Base-by-base conservation (phyloP, 208 protist genomes). In the Spongospora subterranea region DNA sequence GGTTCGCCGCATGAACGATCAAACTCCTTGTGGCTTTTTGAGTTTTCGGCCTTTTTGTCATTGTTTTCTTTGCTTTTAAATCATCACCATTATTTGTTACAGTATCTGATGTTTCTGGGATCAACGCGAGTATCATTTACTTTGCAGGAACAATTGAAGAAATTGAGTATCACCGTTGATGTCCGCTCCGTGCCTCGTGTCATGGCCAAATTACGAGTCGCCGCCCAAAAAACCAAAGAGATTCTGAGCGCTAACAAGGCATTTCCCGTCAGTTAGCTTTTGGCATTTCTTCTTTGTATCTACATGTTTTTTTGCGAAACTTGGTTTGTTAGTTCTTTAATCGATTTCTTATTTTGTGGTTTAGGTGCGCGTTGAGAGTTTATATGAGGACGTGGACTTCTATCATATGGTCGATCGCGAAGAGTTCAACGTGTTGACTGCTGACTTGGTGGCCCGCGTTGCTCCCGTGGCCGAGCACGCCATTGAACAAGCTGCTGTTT, bases 311-410 rank as follows among this genome's bases (percentile, higher is more conserved):
- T n/a, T 66, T n/a, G 29, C 29, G 29, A 66, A 66, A n/a, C 29
- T 66, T 66, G 29, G 54, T 66, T 66, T 66, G 54, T 29, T 29
- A 66, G 29, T 66, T 66, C 29, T n/a, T n/a, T n/a, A n/a, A n/a
- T n/a, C n/a, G n/a, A n/a, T n/a, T n/a, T n/a, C n/a, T n/a, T n/a
- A n/a, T 60, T 29, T 29, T 29, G 13, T 24, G 50, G 13, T 60
- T 60, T 60, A 60, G 50, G 46, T 76, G 1, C 54, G 45, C 13
- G 88, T 89, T 45, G 88, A 89, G n/a, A 71, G 88, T 39, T 13
- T 89, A 35, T 71, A 45, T 32, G 39, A 71, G 29, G 88, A 89
- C 6, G 1, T 89, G 38, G 88, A 89, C 88, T 89, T 89, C 88
- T 65, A 89, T 20, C 29, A 32, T 32, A 6, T 40, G 1, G 17